These are phyloP conservation scores for Aaosphaeria arxii DNA, from an alignment of 2,329 filamentous ascomycete genomes.

Conservation along the genomic window DNA sequence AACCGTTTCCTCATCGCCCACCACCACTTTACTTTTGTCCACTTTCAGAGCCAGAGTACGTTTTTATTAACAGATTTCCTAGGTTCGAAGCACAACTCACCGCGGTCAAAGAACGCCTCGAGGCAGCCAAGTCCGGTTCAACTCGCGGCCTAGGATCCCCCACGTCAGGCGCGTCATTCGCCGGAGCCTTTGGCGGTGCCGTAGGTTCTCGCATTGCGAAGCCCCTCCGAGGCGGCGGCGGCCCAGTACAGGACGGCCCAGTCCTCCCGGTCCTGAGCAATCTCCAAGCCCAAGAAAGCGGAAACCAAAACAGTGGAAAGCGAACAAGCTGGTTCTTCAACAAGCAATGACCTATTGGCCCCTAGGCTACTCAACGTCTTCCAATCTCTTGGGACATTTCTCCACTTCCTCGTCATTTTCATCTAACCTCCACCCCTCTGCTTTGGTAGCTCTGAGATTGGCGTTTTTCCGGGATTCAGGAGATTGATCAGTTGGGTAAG, in stretches of 20 bases:
- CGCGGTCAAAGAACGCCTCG: slow-evolving; percentile 95
- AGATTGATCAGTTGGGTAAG: too few species aligned
- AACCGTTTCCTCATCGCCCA: slow-evolving; percentile 1
- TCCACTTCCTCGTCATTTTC: background rate
- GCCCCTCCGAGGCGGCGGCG: slow-evolving; percentile 57
- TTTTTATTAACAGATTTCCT: slow-evolving; percentile 10
- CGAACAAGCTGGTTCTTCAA: slow-evolving; percentile 74
- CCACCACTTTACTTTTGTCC: slow-evolving; percentile 1
- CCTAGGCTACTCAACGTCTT: background rate
- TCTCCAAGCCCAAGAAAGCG: slow-evolving; percentile 50
- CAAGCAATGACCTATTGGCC: slow-evolving; percentile 40
- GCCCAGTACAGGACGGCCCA: slow-evolving; percentile 29
- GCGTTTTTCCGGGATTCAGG: too few species aligned
- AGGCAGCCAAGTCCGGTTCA: slow-evolving; percentile 88
- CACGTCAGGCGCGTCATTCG: slow-evolving; percentile 53
- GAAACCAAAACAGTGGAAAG: slow-evolving; percentile 56
- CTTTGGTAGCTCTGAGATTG: too few species aligned
- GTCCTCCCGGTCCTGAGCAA: slow-evolving; percentile 43
- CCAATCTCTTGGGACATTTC: background rate
- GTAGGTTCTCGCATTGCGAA: slow-evolving; percentile 60
- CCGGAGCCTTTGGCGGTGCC: slow-evolving; percentile 59
- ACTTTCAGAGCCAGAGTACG: slow-evolving; percentile 3
- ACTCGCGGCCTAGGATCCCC: slow-evolving; percentile 75
- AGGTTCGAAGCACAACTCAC: slow-evolving; percentile 98
- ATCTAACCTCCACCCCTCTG: too few species aligned